phyloP scores from a whole-genome alignment of 495 filamentous ascomycete species.

The Podospora australis region DNA sequence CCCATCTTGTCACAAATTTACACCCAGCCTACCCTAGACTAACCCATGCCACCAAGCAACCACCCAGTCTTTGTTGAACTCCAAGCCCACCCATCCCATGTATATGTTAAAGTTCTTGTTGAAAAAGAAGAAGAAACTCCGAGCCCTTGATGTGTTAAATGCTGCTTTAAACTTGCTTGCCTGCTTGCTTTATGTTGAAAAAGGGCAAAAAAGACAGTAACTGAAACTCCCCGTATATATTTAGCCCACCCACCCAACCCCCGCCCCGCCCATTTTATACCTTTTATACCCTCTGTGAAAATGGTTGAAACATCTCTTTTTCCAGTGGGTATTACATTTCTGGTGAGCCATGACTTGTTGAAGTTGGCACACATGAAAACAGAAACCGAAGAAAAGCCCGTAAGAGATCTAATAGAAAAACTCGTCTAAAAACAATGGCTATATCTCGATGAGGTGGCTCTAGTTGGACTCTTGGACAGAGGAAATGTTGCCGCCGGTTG shows the following conservation, averaged over 20 bases:
- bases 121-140: background rate
- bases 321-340: too few relatives aligned
- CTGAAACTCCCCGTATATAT: background rate
- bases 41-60: too few relatives aligned
- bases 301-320: too few relatives aligned
- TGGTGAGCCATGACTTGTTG: background rate
- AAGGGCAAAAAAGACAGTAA: background rate
- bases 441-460: background rate
- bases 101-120: background rate
- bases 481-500: slow-evolving; percentile 28
- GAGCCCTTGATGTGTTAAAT: too few relatives aligned
- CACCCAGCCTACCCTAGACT: too few relatives aligned
- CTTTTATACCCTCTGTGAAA: too few relatives aligned
- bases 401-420: background rate
- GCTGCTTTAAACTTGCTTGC: background rate
- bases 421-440: background rate
- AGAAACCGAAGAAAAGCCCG: too few relatives aligned
- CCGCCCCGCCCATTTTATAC: too few relatives aligned
- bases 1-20: too few relatives aligned
- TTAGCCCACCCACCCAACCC: too few relatives aligned
- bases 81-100: background rate
- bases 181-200: background rate
- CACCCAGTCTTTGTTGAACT: background rate
- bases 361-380: background rate
- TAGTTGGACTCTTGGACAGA: slow-evolving; percentile 16